These are phyloP conservation scores for Mycena rebaudengoi DNA, from an alignment of 768 basidiomycete genomes.

Conservation along the genomic window DNA sequence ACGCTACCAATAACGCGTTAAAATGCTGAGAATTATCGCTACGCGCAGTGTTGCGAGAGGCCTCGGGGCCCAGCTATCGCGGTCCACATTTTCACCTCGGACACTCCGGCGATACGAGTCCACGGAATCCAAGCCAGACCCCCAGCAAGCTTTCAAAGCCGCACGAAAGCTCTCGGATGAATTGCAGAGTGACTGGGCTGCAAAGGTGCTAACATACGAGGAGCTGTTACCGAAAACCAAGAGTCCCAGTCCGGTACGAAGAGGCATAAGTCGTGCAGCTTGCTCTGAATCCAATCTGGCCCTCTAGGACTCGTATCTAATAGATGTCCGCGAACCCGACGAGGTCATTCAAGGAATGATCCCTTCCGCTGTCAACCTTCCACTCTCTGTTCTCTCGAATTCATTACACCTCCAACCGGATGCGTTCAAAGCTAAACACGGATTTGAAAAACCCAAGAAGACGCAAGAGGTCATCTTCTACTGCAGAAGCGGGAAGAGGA, in stretches of 20 bases:
- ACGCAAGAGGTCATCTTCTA: constrained; percentile 87
- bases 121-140: constrained; percentile 33
- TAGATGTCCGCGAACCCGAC: constrained; percentile 93
- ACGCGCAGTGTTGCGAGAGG: constrained; percentile 8
- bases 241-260: constrained; percentile 71
- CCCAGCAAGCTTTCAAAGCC: constrained; percentile 45
- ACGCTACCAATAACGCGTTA: too few species aligned
- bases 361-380: constrained; percentile 90
- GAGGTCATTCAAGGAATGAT: constrained; percentile 94
- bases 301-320: constrained; percentile 70
- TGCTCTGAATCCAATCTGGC: neutral
- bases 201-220: constrained; percentile 77
- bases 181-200: constrained; percentile 78
- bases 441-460: constrained; percentile 77
- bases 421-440: constrained; percentile 68
- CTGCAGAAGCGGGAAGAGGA: constrained; percentile 89
- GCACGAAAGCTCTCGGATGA: constrained; percentile 47
- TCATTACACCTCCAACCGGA: constrained; percentile 66
- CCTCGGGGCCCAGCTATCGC: constrained; percentile 17
- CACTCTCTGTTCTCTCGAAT: constrained; percentile 77
- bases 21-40: constrained; percentile 19
- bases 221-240: constrained; percentile 82
- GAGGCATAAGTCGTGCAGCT: too few species aligned
- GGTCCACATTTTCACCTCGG: constrained; percentile 27
- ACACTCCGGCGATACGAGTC: constrained; percentile 25